These are phyloP conservation scores for Russula emetica DNA, from an alignment of 768 basidiomycete species.

Conservation along the genomic window DNA sequence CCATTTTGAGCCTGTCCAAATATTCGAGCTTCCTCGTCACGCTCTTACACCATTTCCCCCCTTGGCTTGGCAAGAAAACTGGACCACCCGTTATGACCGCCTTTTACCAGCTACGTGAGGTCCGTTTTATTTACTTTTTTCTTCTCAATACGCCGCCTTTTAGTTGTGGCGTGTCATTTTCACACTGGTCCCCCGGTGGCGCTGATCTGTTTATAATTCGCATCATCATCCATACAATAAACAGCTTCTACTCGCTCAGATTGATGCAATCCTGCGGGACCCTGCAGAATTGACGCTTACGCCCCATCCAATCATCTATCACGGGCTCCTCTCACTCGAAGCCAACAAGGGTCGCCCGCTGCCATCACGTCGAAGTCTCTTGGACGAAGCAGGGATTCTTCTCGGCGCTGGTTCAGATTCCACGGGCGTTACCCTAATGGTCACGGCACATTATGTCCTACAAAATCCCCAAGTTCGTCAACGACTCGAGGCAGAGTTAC, in stretches of 20 bases:
- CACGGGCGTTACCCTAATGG: slow-evolving; percentile 39
- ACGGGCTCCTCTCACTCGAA: slow-evolving; percentile 32
- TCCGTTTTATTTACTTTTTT: slow-evolving; percentile 8
- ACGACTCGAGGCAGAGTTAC: slow-evolving; percentile 35
- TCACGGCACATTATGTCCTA: slow-evolving; percentile 39
- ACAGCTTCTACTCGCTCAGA: slow-evolving; percentile 27
- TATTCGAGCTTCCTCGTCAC: slow-evolving; percentile 6
- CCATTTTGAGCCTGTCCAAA: slow-evolving; percentile 13
- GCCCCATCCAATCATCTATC: slow-evolving; percentile 40
- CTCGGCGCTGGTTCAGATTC: slow-evolving; percentile 46
- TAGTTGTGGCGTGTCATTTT: not conserved
- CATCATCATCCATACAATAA: too few relatives aligned
- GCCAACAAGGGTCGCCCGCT: slow-evolving; percentile 33
- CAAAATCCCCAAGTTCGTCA: slow-evolving; percentile 33
- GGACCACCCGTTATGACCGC: slow-evolving; percentile 13
- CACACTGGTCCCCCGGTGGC: not conserved
- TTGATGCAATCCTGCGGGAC: slow-evolving; percentile 29
- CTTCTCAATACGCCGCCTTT: slow-evolving; percentile 10
- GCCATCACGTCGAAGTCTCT: slow-evolving; percentile 29
- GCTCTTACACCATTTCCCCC: slow-evolving; percentile 7
- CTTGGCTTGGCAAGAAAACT: slow-evolving; percentile 8
- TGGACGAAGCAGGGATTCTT: slow-evolving; percentile 31
- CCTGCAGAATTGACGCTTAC: slow-evolving; percentile 30
- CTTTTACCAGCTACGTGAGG: slow-evolving; percentile 13
- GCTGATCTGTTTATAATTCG: slow-evolving; percentile 8